phyloP scores from a whole-genome alignment of 192 early-diverging fungal genomes.

The Gonapodya prolifera region DNA sequence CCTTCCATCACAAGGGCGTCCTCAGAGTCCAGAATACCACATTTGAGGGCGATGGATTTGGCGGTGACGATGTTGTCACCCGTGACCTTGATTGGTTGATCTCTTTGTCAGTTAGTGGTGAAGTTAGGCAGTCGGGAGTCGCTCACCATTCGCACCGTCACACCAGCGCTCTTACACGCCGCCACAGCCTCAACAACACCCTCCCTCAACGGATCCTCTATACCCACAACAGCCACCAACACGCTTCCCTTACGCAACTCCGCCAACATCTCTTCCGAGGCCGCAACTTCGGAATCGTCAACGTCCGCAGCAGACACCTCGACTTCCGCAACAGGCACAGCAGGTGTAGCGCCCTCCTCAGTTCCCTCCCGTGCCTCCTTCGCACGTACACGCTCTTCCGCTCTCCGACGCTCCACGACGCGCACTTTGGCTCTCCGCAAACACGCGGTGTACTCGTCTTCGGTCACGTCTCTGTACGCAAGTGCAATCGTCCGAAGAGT shows the following conservation, averaged over 20 bases:
- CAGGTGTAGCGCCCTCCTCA: background rate
- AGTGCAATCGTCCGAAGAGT: constrained; percentile 66
- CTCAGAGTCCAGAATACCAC: constrained; percentile 22
- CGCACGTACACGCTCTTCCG: background rate
- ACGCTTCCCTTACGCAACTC: background rate
- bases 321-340: background rate
- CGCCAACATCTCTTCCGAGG: background rate
- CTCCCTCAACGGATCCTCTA: constrained; percentile 75
- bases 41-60: constrained; percentile 38
- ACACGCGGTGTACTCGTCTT: constrained; percentile 23
- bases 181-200: constrained; percentile 68
- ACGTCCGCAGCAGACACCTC: background rate
- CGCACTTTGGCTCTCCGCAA: background rate
- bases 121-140: background rate
- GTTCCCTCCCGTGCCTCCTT: background rate
- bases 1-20: constrained; percentile 53
- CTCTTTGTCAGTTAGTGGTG: background rate
- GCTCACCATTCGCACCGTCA: constrained; percentile 82
- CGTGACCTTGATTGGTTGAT: constrained; percentile 20
- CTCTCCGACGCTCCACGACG: no score
- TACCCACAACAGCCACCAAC: constrained; percentile 63
- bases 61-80: constrained; percentile 56
- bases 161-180: constrained; percentile 66
- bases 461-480: constrained; percentile 45
- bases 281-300: background rate